A percentile compares a stretch with the other conserved stretches of the same genome.
Conservation (phyloP, 2,329 filamentous ascomycete genomes). For the Calonectria pseudoturangicola region DNA sequence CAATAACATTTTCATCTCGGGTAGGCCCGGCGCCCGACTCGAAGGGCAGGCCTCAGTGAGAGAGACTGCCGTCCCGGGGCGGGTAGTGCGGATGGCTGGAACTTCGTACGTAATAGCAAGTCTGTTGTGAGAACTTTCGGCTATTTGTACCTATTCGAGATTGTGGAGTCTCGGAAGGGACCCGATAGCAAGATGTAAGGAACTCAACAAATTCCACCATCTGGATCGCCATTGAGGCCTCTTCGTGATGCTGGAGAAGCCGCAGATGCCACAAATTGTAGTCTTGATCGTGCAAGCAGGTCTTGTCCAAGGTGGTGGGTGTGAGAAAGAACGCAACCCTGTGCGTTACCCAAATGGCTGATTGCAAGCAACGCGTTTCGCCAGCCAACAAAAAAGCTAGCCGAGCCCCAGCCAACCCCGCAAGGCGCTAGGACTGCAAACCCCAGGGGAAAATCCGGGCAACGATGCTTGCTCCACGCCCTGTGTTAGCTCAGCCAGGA, state of each 20-base stretch:
- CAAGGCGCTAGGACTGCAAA: slow-evolving; percentile 16
- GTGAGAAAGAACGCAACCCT: background rate
- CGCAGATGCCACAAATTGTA: too few relatives aligned
- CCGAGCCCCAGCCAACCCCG: background rate
- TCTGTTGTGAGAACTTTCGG: slow-evolving; percentile 1
- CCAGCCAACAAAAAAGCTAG: background rate
- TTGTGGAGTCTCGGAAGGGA: slow-evolving; percentile 17
- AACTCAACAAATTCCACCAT: background rate
- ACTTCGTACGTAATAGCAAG: slow-evolving; percentile 26
- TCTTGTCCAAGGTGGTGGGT: background rate
- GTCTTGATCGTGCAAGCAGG: background rate
- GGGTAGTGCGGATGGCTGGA: slow-evolving; percentile 12
- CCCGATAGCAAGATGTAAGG: background rate
- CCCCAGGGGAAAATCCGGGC: slow-evolving; percentile 1
- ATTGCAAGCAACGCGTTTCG: slow-evolving; percentile 3
- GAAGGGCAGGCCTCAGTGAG: background rate
- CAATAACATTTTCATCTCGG: slow-evolving; percentile 10
- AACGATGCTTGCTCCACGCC: background rate
- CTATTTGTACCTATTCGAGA: slow-evolving; percentile 9
- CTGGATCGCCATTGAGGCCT: background rate
- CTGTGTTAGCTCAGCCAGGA: background rate
- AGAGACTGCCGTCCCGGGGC: background rate
- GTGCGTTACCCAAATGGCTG: background rate
- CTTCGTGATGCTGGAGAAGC: too few relatives aligned
- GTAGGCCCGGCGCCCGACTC: slow-evolving; percentile 3